A percentile compares a stretch with the other conserved stretches of the same genome.
Evolutionary conservation across 2,329 filamentous ascomycete genomes (phyloP).

Genomic region (Mariannaea elegans): DNA sequence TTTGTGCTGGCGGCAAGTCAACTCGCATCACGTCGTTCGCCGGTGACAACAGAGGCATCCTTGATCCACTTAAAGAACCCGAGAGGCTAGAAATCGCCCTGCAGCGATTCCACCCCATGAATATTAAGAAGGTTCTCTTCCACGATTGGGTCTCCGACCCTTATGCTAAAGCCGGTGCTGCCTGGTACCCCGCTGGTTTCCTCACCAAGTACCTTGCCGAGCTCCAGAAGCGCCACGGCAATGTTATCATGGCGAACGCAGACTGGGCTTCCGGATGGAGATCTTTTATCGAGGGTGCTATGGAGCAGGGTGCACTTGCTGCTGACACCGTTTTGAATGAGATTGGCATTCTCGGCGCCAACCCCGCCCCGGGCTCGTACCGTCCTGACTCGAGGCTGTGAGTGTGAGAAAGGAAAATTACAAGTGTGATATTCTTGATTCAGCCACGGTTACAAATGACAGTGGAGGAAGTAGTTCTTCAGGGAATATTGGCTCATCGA

Average conservation of each 20-base stretch:
- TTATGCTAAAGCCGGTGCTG: slow-evolving; percentile 31
- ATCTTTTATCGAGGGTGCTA: slow-evolving; percentile 41
- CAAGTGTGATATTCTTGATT: too few relatives aligned
- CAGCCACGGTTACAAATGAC: too few relatives aligned
- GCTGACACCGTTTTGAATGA: slow-evolving; percentile 13
- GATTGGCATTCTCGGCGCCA: neutral
- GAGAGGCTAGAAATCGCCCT: slow-evolving; percentile 18
- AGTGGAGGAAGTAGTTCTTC: too few relatives aligned
- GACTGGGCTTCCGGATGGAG: slow-evolving; percentile 43
- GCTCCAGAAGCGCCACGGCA: slow-evolving; percentile 38
- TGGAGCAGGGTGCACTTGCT: slow-evolving; percentile 35
- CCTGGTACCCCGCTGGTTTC: slow-evolving; percentile 29
- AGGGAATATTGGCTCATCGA: too few relatives aligned
- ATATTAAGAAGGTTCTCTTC: slow-evolving; percentile 25
- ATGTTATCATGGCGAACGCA: slow-evolving; percentile 37
- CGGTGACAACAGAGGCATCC: neutral
- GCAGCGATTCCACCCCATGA: slow-evolving; percentile 21
- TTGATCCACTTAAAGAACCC: neutral
- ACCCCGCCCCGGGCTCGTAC: too few relatives aligned
- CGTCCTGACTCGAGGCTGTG: too few relatives aligned
- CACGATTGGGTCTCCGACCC: slow-evolving; percentile 42
- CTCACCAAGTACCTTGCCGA: slow-evolving; percentile 37
- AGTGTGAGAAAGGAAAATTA: too few relatives aligned
- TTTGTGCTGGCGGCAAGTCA: slow-evolving; percentile 7
- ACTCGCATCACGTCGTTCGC: neutral